These are phyloP conservation scores for Neospora caninum DNA, from an alignment of 169 alveolate species.

Conservation along the genomic window DNA sequence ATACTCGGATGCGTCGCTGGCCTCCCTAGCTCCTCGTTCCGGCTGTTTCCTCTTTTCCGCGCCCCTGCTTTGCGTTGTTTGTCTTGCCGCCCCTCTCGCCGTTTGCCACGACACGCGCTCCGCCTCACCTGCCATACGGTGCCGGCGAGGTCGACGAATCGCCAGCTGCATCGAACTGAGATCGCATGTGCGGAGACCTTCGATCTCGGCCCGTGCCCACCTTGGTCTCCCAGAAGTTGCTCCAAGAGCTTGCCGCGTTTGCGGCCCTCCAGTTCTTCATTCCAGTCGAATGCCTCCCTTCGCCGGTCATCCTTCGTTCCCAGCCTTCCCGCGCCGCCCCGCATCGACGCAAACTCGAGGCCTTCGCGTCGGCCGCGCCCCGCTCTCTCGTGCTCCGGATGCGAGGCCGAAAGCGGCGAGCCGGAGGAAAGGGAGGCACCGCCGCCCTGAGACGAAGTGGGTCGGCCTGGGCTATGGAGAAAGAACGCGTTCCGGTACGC, in stretches of 20 bases:
- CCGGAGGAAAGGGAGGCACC: not conserved
- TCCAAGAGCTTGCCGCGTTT: not conserved
- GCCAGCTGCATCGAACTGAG: slow-evolving; percentile 55
- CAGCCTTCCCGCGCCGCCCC: not conserved
- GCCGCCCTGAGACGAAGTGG: not conserved
- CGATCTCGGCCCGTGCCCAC: not conserved
- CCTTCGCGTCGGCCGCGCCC: not conserved
- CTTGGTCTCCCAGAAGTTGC: slow-evolving; percentile 4
- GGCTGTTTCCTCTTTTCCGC: not conserved
- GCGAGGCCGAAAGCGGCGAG: not conserved
- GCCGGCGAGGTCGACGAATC: slow-evolving; percentile 51
- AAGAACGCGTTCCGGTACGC: slow-evolving; percentile 1
- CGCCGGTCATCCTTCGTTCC: not conserved
- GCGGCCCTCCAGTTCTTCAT: not conserved
- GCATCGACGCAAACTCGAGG: not conserved
- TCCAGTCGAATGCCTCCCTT: not conserved
- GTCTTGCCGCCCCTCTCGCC: not conserved
- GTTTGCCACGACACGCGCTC: not conserved
- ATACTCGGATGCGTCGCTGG: not conserved
- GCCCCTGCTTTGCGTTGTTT: not conserved
- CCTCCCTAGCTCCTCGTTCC: not conserved
- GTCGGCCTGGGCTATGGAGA: not conserved
- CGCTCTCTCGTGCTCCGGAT: not conserved
- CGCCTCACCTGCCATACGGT: slow-evolving; percentile 47
- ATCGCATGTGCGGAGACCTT: slow-evolving; percentile 60